A percentile compares a stretch with the other conserved stretches of the same genome.
phyloP scores from a whole-genome alignment of 257 asterid species.

The Cynanchum wilfordii region DNA sequence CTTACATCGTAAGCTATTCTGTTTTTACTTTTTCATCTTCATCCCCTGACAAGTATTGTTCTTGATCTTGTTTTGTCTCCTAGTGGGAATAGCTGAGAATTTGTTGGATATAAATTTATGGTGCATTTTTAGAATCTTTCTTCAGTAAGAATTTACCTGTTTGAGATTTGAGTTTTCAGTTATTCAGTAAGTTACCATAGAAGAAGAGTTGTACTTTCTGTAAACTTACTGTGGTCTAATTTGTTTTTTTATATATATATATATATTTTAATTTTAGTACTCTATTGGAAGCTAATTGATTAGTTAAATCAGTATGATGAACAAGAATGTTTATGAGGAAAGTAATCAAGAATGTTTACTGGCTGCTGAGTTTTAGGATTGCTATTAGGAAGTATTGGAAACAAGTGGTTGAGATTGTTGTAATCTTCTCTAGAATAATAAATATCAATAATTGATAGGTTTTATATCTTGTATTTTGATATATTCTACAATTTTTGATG shows the following conservation, averaged over 20 bases:
- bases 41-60: neutral
- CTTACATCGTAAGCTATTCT: conserved; percentile 70
- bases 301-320: neutral
- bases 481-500: neutral
- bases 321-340: neutral
- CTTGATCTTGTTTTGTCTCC: neutral
- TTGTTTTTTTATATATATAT: no score
- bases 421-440: neutral
- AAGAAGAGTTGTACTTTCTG: neutral
- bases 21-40: neutral
- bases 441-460: neutral
- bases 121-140: neutral
- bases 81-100: neutral
- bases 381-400: neutral
- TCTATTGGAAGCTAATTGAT: neutral
- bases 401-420: neutral
- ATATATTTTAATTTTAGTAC: neutral
- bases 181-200: neutral
- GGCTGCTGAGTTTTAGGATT: neutral
- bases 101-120: neutral
- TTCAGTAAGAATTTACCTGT: conserved; percentile 4
- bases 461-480: neutral
- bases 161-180: neutral
- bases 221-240: neutral
- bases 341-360: neutral